Evolutionary conservation across 192 early-diverging fungal species (phyloP).

Genomic region (Coemansia sp.): DNA sequence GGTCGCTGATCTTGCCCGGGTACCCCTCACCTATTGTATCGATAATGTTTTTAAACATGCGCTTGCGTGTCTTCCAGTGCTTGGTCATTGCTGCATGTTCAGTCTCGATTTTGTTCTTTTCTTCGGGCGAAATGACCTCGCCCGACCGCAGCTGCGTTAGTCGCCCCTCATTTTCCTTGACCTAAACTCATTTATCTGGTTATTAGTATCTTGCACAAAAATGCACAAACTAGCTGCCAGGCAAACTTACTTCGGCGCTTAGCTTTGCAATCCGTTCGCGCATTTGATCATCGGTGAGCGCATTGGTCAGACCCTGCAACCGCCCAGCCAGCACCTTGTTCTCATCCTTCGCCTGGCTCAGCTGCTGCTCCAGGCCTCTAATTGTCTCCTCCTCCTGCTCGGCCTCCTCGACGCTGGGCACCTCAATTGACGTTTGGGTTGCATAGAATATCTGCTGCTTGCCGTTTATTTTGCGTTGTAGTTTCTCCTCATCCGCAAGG

Average conservation of each 20-base stretch:
- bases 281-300: constrained; percentile 47
- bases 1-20: constrained; percentile 52
- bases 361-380: constrained; percentile 26
- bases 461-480: constrained; percentile 41
- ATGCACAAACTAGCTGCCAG: not conserved
- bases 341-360: constrained; percentile 25
- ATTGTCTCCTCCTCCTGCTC: constrained; percentile 47
- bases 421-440: constrained; percentile 25
- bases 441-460: constrained; percentile 53
- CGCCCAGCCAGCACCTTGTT: constrained; percentile 21
- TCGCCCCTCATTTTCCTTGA: constrained; percentile 31
- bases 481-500: constrained; percentile 34
- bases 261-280: constrained; percentile 43
- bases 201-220: too few species aligned
- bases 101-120: constrained; percentile 31
- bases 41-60: constrained; percentile 59
- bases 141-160: constrained; percentile 38
- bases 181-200: constrained; percentile 5
- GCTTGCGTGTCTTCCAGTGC: constrained; percentile 59
- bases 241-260: constrained; percentile 16
- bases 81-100: constrained; percentile 46
- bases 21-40: constrained; percentile 57
- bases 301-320: constrained; percentile 30
- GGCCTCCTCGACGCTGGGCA: constrained; percentile 43
- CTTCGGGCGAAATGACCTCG: constrained; percentile 48